Evolutionary conservation across 345 rosid genomes (phyloP).

Genomic region (Populus ilicifolia): DNA sequence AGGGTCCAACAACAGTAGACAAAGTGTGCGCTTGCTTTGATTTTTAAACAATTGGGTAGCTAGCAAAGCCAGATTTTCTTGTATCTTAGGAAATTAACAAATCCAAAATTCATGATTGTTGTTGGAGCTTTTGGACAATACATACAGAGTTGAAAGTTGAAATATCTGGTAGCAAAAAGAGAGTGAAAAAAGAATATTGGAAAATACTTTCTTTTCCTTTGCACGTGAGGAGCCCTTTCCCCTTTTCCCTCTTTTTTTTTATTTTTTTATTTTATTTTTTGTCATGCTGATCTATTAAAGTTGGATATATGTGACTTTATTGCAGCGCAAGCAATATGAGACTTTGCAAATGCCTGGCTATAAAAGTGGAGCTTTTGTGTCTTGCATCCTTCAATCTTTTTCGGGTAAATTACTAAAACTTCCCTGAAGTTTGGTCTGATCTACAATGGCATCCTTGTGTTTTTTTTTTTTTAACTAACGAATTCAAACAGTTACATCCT

Average conservation of each 20-base stretch:
- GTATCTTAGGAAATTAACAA: neutral
- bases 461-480: too few species aligned
- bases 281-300: neutral
- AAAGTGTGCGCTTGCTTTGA: neutral
- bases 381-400: neutral
- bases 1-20: neutral
- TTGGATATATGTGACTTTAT: neutral
- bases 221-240: constrained; percentile 18
- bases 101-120: neutral
- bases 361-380: neutral
- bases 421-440: neutral
- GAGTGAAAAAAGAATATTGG: constrained; percentile 3
- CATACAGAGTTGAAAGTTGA: constrained; percentile 1
- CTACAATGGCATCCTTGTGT: too few species aligned
- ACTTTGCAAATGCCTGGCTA: too few species aligned
- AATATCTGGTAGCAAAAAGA: constrained; percentile 1
- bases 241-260: neutral
- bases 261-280: neutral
- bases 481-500: too few species aligned
- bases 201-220: constrained; percentile 14
- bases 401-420: neutral
- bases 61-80: constrained; percentile 1
- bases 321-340: neutral
- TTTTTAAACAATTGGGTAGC: neutral
- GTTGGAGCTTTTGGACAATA: neutral